These are phyloP conservation scores for Scheffersomyces amazonensis DNA, from an alignment of 805 yeast genomes.

Conservation along the genomic window DNA sequence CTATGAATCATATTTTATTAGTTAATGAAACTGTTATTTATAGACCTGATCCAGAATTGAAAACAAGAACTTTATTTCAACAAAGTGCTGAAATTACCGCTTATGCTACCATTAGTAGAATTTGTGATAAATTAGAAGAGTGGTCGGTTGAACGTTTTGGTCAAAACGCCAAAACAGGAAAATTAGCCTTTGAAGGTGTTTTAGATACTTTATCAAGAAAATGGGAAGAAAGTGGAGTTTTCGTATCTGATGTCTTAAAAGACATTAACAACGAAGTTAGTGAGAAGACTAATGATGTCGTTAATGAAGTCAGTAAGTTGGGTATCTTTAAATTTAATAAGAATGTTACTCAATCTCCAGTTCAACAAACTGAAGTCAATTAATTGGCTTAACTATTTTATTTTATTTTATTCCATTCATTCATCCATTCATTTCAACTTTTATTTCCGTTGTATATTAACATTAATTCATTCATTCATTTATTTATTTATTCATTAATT, in stretches of 20 bases:
- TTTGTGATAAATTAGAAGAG: conserved; percentile 84
- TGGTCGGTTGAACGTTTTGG: conserved; percentile 89
- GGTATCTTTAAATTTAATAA: conserved; percentile 2
- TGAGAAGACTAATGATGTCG: conserved; percentile 2
- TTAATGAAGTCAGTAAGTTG: conserved; percentile 8
- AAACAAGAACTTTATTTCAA: conserved; percentile 54
- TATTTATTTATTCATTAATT: neutral
- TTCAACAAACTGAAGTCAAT: neutral
- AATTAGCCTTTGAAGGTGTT: conserved; percentile 80
- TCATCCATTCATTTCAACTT: too few species aligned
- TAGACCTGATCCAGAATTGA: conserved; percentile 56
- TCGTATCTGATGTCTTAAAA: conserved; percentile 26
- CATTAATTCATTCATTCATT: neutral
- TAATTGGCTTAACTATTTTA: neutral
- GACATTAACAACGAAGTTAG: conserved; percentile 1
- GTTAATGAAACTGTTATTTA: conserved; percentile 89
- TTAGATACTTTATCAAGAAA: conserved; percentile 48
- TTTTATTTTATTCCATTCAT: neutral
- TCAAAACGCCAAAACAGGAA: conserved; percentile 83
- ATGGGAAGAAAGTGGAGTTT: conserved; percentile 39
- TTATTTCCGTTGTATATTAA: too few species aligned
- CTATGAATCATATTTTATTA: conserved; percentile 69
- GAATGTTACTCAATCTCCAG: neutral
- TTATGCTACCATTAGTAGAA: conserved; percentile 61
- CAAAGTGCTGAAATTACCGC: conserved; percentile 92